Evolutionary conservation across 257 asterid genomes (phyloP).

Genomic region (Nicotiana benthamiana): DNA sequence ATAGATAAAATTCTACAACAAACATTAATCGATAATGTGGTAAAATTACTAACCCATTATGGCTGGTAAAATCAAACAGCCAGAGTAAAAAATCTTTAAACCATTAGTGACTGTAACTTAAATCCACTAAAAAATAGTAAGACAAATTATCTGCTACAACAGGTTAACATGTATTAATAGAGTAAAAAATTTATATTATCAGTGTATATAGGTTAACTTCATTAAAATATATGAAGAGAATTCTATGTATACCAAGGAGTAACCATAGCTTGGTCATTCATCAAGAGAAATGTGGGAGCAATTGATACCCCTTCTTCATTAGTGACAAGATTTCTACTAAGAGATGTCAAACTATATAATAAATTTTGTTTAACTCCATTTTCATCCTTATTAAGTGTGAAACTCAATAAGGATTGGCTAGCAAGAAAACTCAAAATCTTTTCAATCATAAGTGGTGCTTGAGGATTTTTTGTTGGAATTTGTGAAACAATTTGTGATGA

Average conservation of each 20-base stretch:
- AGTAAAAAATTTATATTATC: too few species aligned
- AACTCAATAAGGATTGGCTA: conserved; percentile 6
- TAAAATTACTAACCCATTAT: too few species aligned
- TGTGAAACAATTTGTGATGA: neutral
- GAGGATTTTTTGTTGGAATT: conserved; percentile 10
- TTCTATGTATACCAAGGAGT: neutral
- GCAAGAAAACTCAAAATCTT: conserved; percentile 10
- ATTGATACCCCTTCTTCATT: neutral
- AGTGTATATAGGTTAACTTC: too few species aligned
- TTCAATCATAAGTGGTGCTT: conserved; percentile 9
- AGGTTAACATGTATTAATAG: neutral
- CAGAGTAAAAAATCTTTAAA: too few species aligned
- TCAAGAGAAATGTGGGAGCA: neutral
- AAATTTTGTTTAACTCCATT: neutral
- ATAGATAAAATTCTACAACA: too few species aligned
- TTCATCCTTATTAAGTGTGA: neutral
- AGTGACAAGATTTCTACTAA: neutral
- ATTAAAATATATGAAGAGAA: neutral
- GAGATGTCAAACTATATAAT: neutral
- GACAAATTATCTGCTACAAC: neutral
- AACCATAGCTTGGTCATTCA: conserved; percentile 3
- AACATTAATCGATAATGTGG: too few species aligned
- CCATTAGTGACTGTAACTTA: too few species aligned
- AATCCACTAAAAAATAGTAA: neutral
- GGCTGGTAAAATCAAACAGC: too few species aligned